These are phyloP conservation scores for Hypoxylon sp. DNA, from an alignment of 2,329 filamentous ascomycete genomes.

Conservation along the genomic window DNA sequence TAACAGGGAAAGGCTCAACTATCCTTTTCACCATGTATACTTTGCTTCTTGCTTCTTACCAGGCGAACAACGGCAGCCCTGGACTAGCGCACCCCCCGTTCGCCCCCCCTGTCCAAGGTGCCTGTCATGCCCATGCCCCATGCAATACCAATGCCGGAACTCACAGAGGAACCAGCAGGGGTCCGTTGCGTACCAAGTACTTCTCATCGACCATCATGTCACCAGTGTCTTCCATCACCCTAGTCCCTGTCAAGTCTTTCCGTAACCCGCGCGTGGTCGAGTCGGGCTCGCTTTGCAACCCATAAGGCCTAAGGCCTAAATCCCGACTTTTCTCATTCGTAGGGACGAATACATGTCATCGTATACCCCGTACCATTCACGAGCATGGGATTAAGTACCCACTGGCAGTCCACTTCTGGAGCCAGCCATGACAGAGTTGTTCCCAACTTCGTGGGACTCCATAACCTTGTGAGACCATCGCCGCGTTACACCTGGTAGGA, in stretches of 20 bases:
- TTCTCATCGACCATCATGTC: constrained; percentile 30
- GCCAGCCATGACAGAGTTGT: constrained; percentile 44
- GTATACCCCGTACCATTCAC: constrained; percentile 40
- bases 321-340: constrained; percentile 44
- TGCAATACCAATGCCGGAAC: constrained; percentile 42
- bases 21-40: too few species aligned
- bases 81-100: constrained; percentile 26
- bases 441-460: constrained; percentile 50
- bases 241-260: constrained; percentile 32
- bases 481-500: constrained; percentile 51
- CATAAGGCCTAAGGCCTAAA: constrained; percentile 46
- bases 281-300: constrained; percentile 41
- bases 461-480: constrained; percentile 51
- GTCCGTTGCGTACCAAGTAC: constrained; percentile 33
- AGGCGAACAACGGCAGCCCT: constrained; percentile 38
- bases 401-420: constrained; percentile 45
- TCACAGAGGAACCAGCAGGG: constrained; percentile 37
- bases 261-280: constrained; percentile 46
- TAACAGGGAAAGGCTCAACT: constrained; percentile 44
- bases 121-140: constrained; percentile 31
- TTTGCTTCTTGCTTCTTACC: constrained; percentile 37
- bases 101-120: constrained; percentile 14
- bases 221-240: constrained; percentile 37
- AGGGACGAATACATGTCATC: constrained; percentile 45
- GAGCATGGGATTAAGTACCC: constrained; percentile 43